These are phyloP conservation scores for Populus hybrid DNA, from an alignment of 441 rosid genomes.

Conservation along the genomic window DNA sequence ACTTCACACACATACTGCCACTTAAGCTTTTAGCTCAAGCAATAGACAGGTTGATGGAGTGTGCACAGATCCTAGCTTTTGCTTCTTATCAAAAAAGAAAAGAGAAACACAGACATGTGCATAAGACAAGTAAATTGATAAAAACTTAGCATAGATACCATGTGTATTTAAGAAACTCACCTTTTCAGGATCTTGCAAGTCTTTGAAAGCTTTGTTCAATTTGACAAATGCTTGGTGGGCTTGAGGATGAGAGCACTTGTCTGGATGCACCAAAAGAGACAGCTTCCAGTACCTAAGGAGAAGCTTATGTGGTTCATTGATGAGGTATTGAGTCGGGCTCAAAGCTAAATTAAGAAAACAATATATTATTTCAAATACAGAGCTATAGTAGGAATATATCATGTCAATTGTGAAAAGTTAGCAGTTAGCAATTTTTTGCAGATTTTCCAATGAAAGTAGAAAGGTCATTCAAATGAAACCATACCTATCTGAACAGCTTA, in stretches of 20 bases:
- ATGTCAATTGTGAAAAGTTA: not conserved
- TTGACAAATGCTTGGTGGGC: conserved; percentile 82
- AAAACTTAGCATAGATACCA: not conserved
- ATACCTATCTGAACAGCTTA: not conserved
- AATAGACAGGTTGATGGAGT: not conserved
- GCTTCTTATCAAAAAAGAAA: not conserved
- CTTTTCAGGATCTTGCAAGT: conserved; percentile 18
- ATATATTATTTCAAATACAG: not conserved
- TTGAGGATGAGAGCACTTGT: conserved; percentile 94
- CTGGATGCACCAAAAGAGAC: conserved; percentile 95
- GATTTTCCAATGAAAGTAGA: not conserved
- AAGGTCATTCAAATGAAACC: not conserved
- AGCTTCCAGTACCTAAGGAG: conserved; percentile 82
- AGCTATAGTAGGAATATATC: not conserved
- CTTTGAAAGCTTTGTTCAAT: conserved; percentile 46
- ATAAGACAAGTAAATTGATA: not conserved
- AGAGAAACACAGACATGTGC: not conserved
- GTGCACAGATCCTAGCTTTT: not conserved
- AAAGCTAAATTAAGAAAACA: not conserved
- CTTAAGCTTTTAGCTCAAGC: not conserved
- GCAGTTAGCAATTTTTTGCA: not conserved
- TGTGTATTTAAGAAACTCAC: conserved; percentile 4
- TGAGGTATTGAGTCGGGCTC: not conserved
- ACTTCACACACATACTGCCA: not conserved
- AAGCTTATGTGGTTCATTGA: not conserved